Conservation (phyloP, 78 protist species). For the Dictyostelium intermedium region DNA sequence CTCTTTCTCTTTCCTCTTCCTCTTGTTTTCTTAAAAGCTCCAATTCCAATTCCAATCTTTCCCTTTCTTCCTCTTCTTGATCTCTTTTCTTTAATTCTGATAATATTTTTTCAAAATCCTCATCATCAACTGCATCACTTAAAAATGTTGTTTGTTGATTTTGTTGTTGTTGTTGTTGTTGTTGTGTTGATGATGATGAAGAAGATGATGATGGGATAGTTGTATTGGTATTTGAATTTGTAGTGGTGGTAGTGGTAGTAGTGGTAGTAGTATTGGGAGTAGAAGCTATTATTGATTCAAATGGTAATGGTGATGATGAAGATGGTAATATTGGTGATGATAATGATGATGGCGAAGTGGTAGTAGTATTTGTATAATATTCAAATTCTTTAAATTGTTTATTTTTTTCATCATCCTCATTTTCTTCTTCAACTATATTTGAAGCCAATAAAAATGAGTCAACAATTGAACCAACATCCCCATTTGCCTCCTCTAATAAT, state of each 20-base stretch:
- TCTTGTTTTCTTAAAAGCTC: not conserved
- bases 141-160: not conserved
- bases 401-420: not conserved
- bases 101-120: slow-evolving; percentile 3
- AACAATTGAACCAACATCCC: slow-evolving; percentile 30
- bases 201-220: not conserved
- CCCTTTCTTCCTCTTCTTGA: not conserved
- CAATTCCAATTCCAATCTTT: not conserved
- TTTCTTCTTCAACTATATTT: not conserved
- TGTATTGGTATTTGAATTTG: not conserved
- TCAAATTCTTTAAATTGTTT: not conserved
- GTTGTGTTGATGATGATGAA: not conserved
- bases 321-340: not conserved
- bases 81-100: not conserved
- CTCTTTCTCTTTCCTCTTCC: not conserved
- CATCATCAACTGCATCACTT: slow-evolving; percentile 1
- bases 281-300: not conserved
- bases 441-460: not conserved
- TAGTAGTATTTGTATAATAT: not conserved
- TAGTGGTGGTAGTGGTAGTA: not conserved
- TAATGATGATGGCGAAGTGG: not conserved
- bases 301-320: not conserved
- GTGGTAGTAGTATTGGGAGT: too few species aligned
- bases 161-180: not conserved
- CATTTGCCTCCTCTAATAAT: slow-evolving; percentile 11